Evolutionary conservation across 495 filamentous ascomycete species (phyloP), one percentile per base, ranked within the genome.

Genomic region (Penicillium pancosmium): DNA sequence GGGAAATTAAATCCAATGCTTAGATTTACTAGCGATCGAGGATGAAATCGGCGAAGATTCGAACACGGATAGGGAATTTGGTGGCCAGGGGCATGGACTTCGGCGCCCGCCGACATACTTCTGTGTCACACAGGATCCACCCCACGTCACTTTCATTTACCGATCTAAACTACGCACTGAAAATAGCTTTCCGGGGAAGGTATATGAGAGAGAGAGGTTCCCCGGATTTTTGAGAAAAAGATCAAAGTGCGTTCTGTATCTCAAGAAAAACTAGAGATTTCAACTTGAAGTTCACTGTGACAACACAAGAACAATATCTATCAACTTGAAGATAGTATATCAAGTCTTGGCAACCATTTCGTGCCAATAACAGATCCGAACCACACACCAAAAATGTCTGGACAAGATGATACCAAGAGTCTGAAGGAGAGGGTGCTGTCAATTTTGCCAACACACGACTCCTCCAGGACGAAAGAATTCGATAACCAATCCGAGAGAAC

Each of bases 401-500:
- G 53, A 35, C 56, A 54, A 33, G 53, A 60, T 46, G 36, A 46
- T 4, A 38, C 31, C 38, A 64, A 41, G 33, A 46, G 36, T 34
- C 46, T 64, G n/a, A 64, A 57, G 54, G 50, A 44, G 15, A 64
- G 60, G 50, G 54, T 64, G 19, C 49, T 46, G 18, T 55, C 61
- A n/a, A 60, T 64, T 4, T 11, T 64, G 25, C 54, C 61, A 9
- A 19, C 49, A 8, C 33, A 38, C 34, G 57, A 60, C 27, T 35
- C 52, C 10, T 46, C 46, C 50, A 60, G 31, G 49, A 40, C 61
- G 33, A 61, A 41, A 56, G 49, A 13, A 10, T 50, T 43, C 52
- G 59, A 61, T 50, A 60, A 38, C 53, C 50, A 55, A 25, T 57
- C 57, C 33, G 41, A 54, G 61, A 60, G 61, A 60, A 60, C 61